Conservation (phyloP, 768 basidiomycete genomes). For the Tulasnella sp. region DNA sequence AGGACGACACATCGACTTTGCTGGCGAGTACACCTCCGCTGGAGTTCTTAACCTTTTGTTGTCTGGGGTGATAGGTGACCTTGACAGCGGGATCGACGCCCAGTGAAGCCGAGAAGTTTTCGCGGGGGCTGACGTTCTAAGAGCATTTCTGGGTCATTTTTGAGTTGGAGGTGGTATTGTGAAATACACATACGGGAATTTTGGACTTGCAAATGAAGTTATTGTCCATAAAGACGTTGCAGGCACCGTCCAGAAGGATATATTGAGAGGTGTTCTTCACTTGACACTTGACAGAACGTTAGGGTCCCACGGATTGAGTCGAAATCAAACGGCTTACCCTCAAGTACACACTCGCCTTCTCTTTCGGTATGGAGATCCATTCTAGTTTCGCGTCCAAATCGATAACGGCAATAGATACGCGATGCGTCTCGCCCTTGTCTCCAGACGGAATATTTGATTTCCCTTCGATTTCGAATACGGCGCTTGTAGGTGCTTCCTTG, state of each 20-base stretch:
- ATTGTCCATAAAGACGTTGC: slow-evolving; percentile 19
- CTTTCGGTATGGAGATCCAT: slow-evolving; percentile 19
- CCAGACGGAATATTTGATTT: slow-evolving; percentile 17
- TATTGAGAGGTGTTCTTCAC: slow-evolving; percentile 17
- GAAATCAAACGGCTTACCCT: not conserved
- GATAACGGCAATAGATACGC: slow-evolving; percentile 18
- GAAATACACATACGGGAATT: slow-evolving; percentile 9
- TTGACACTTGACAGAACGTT: slow-evolving; percentile 12
- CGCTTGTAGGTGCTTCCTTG: slow-evolving; percentile 12
- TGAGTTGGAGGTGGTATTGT: not conserved
- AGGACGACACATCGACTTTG: slow-evolving; percentile 15
- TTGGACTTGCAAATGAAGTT: slow-evolving; percentile 19
- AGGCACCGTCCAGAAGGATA: slow-evolving; percentile 12
- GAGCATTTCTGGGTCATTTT: not conserved
- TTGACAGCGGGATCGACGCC: slow-evolving; percentile 18
- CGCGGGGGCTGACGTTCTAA: slow-evolving; percentile 14
- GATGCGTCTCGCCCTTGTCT: slow-evolving; percentile 8
- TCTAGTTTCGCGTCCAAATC: slow-evolving; percentile 18
- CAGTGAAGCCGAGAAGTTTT: slow-evolving; percentile 18
- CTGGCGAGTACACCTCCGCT: slow-evolving; percentile 9
- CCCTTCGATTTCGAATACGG: slow-evolving; percentile 18
- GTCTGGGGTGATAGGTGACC: slow-evolving; percentile 17
- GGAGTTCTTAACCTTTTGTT: slow-evolving; percentile 2
- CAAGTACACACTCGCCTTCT: slow-evolving; percentile 15
- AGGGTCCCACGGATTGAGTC: not conserved